These are phyloP conservation scores for Andrographis paniculata DNA, from an alignment of 305 asterid genomes.

Conservation along the genomic window DNA sequence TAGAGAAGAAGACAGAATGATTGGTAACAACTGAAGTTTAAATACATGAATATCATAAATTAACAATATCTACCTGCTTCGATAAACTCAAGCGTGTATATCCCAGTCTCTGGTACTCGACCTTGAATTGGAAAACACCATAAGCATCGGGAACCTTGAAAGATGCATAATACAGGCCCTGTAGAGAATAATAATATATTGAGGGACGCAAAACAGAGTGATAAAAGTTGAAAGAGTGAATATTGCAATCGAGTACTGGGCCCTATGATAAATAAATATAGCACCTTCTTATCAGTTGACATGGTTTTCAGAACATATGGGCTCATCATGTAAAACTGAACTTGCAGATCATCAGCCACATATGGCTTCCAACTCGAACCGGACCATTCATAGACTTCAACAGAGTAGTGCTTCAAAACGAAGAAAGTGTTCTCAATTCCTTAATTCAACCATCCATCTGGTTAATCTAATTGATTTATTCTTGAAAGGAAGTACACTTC, in stretches of 20 bases:
- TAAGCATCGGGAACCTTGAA: slow-evolving; percentile 88
- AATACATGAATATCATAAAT: not conserved
- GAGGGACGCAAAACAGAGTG: slow-evolving; percentile 1
- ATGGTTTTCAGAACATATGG: slow-evolving; percentile 76
- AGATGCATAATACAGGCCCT: slow-evolving; percentile 64
- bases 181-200: slow-evolving; percentile 16
- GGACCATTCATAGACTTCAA: slow-evolving; percentile 80
- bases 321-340: slow-evolving; percentile 95
- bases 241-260: slow-evolving; percentile 2
- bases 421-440: slow-evolving; percentile 8
- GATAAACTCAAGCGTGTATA: slow-evolving; percentile 66
- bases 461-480: slow-evolving; percentile 8
- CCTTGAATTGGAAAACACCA: slow-evolving; percentile 89
- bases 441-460: slow-evolving; percentile 7
- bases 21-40: not conserved
- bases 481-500: slow-evolving; percentile 2
- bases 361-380: slow-evolving; percentile 78
- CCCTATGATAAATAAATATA: slow-evolving; percentile 4
- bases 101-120: slow-evolving; percentile 77
- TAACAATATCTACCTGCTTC: slow-evolving; percentile 48
- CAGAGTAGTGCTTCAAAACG: slow-evolving; percentile 60
- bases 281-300: slow-evolving; percentile 66
- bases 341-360: slow-evolving; percentile 71
- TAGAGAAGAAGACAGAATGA: not conserved
- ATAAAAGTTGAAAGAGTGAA: slow-evolving; percentile 9